Conservation (phyloP, 2,329 filamentous ascomycete genomes). For the Aspergillus alliaceus region DNA sequence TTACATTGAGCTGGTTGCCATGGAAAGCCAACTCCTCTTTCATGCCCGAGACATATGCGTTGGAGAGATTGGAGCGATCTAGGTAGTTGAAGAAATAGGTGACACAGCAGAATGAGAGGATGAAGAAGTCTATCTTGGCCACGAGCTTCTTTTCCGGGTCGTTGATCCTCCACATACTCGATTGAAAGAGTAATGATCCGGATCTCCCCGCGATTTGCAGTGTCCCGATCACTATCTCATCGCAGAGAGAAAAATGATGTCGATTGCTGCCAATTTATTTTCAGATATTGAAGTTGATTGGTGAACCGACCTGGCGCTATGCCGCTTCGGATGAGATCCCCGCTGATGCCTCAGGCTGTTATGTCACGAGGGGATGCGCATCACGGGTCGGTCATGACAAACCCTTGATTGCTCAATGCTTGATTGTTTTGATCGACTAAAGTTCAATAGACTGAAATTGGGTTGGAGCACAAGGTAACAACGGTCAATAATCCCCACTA, state of each 20-base stretch:
- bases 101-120: conserved; percentile 47
- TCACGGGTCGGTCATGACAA: not conserved
- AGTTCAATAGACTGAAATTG: not conserved
- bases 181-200: not conserved
- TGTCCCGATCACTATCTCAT: not conserved
- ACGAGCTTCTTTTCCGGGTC: conserved; percentile 44
- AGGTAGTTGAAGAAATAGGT: conserved; percentile 52
- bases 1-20: conserved; percentile 30
- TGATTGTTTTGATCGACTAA: not conserved
- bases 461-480: not conserved
- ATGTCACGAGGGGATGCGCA: not conserved
- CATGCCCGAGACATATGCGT: conserved; percentile 47
- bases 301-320: not conserved
- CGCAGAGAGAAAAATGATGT: not conserved
- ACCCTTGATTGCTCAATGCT: not conserved
- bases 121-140: conserved; percentile 53
- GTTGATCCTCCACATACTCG: conserved; percentile 4
- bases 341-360: not conserved
- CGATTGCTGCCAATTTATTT: not conserved
- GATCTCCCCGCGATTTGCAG: not conserved
- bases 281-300: not conserved
- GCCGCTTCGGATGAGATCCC: not conserved
- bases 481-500: not conserved
- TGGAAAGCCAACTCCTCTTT: conserved; percentile 33
- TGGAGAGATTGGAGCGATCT: conserved; percentile 49